A percentile compares a stretch with the other conserved stretches of the same genome.
Evolutionary conservation across 2,329 filamentous ascomycete species (phyloP).

Genomic region (Nothophaeocryptopus gaeumannii): DNA sequence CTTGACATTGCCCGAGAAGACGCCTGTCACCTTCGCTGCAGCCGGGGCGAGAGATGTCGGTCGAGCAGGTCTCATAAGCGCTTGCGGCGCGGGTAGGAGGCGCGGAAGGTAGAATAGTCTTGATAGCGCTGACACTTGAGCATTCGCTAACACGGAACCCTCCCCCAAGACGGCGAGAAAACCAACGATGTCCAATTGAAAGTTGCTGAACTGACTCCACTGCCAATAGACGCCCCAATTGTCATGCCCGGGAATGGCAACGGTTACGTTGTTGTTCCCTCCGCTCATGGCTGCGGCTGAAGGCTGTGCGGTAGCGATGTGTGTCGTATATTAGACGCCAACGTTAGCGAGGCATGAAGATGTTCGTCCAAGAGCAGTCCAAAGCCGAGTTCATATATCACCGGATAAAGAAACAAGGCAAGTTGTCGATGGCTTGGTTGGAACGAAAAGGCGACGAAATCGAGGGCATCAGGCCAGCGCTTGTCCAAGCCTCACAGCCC

Average conservation of each 20-base stretch:
- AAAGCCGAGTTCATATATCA: too few relatives aligned
- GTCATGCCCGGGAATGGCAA: constrained; percentile 23
- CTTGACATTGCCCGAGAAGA: constrained; percentile 48
- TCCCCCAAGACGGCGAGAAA: constrained; percentile 55
- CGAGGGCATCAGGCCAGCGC: neutral
- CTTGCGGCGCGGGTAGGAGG: constrained; percentile 51
- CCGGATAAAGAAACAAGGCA: too few relatives aligned
- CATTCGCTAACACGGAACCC: constrained; percentile 49
- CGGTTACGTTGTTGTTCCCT: constrained; percentile 28
- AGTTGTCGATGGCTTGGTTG: neutral
- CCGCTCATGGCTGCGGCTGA: constrained; percentile 22
- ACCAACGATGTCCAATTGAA: constrained; percentile 56
- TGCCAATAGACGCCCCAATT: constrained; percentile 38
- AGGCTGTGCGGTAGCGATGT: too few relatives aligned
- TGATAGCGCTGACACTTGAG: constrained; percentile 51
- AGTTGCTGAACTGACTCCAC: constrained; percentile 34
- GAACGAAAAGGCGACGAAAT: neutral
- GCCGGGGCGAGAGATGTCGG: constrained; percentile 43
- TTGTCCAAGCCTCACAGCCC: constrained; percentile 6
- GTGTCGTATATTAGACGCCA: too few relatives aligned
- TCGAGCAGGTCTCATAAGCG: constrained; percentile 46
- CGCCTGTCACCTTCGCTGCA: constrained; percentile 43
- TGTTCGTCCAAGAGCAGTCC: too few relatives aligned
- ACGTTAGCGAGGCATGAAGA: too few relatives aligned
- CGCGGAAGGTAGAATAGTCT: constrained; percentile 50